Evolutionary conservation across 805 yeast genomes (phyloP), one percentile per base, ranked within the genome.

Genomic region (Hanseniaspora singularis): DNA sequence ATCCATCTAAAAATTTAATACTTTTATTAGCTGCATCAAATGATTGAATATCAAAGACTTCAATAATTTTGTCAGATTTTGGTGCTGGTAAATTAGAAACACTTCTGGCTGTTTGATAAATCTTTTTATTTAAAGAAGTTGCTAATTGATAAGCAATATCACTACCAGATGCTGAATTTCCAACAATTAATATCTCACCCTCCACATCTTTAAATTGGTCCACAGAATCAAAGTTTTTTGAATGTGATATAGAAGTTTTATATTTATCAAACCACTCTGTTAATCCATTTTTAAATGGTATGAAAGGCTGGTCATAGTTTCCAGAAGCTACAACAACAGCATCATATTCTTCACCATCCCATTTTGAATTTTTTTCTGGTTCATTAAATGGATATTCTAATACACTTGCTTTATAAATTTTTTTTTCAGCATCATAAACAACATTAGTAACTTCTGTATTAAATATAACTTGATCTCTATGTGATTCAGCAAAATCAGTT

Each of bases 161-260:
- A 16, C 76, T 72, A 23, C 89, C 95, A 26, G 86, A 77, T 2
- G 92, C 81, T 10, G 79, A 76, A 54, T 78, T 79, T 0, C 94
- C 94, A n/a, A 84, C 74, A 6, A 83, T 70, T 37, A 84, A 59
- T 14, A 79, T 75, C 27, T 62, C 68, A 12, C 55, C 55, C 37
- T 65, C 60, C 20, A 65, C 61, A 6, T 56, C 54, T 32, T 43
- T 24, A 50, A 66, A 79, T 12, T 64, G 66, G 1, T 64, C 65
- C 0, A 77, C 70, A 16, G 59, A 59, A 48, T 77, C 69, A 55
- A 68, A 81, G 31, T 68, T 61, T 51, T 76, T 76, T 7, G 87
- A 70, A 59, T 81, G 89, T 2, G 64, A 52, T 1, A 81, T 60
- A 1, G 71, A 64, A 2, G 62, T 68, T 1, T 81, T 81, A 51